phyloP scores from a whole-genome alignment of 83 land plant species.

The Thuja plicata region DNA sequence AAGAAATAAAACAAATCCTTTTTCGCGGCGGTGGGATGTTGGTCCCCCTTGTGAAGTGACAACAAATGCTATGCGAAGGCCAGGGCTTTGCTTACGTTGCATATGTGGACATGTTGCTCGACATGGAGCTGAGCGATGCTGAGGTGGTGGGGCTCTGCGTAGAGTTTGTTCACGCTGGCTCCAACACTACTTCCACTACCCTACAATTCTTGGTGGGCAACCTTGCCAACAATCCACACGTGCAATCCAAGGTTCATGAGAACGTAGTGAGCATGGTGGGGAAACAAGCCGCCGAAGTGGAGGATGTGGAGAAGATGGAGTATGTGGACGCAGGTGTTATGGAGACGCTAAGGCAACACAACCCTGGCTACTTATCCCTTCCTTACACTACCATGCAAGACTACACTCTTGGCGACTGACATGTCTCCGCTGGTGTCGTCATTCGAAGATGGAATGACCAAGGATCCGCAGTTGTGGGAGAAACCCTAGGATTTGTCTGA shows the following conservation, averaged over 20 bases:
- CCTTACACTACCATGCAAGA: conserved; percentile 40
- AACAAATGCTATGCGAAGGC: neutral
- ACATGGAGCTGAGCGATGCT: conserved; percentile 42
- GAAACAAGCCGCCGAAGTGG: conserved; percentile 36
- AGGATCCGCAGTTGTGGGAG: conserved; percentile 56
- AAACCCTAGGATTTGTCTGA: conserved; percentile 57
- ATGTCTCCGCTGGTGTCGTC: conserved; percentile 39
- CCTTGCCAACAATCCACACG: conserved; percentile 35
- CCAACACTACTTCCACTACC: conserved; percentile 67
- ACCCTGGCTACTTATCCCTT: conserved; percentile 54
- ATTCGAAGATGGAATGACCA: conserved; percentile 70
- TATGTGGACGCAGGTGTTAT: conserved; percentile 66
- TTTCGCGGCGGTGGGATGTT: conserved; percentile 28
- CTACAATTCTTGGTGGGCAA: conserved; percentile 56
- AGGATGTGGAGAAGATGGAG: conserved; percentile 60
- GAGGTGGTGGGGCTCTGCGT: conserved; percentile 70
- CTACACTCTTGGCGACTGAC: conserved; percentile 58
- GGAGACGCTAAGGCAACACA: conserved; percentile 76
- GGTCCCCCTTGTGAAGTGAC: conserved; percentile 22
- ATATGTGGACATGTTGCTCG: conserved; percentile 50
- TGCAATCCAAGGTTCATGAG: conserved; percentile 56
- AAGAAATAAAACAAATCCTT: conserved; percentile 35
- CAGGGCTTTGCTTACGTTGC: conserved; percentile 24
- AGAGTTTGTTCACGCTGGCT: conserved; percentile 76
- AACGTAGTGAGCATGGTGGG: conserved; percentile 51